Conservation (phyloP, 2,329 filamentous ascomycete species). For the Fusarium citri region DNA sequence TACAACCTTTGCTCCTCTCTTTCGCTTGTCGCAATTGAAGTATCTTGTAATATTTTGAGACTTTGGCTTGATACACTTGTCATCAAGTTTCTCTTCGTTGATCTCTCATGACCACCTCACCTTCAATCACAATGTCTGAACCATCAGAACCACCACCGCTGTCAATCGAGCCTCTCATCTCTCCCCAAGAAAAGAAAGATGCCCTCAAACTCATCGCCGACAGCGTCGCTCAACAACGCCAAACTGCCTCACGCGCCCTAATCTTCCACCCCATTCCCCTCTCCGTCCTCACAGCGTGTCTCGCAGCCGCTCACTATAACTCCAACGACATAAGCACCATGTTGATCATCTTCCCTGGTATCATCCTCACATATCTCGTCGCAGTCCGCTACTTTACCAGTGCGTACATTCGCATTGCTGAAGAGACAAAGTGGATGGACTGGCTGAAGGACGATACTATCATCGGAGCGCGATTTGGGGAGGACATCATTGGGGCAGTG, state of each 20-base stretch:
- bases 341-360: constrained; percentile 66
- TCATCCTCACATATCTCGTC: constrained; percentile 72
- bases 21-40: background rate
- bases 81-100: too few species aligned
- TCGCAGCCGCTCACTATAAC: constrained; percentile 55
- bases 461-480: constrained; percentile 73
- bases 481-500: constrained; percentile 76
- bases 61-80: background rate
- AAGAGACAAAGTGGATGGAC: constrained; percentile 71
- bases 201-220: constrained; percentile 81
- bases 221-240: constrained; percentile 84
- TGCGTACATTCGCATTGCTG: constrained; percentile 72
- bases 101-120: background rate
- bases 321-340: constrained; percentile 65
- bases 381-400: constrained; percentile 69
- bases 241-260: constrained; percentile 71
- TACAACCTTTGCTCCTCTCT: background rate
- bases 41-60: rapidly evolving
- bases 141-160: constrained; percentile 66
- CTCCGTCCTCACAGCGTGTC: constrained; percentile 56
- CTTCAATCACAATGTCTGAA: constrained; percentile 14
- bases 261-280: constrained; percentile 70
- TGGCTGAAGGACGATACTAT: constrained; percentile 65
- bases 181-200: constrained; percentile 69
- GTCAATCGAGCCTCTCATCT: constrained; percentile 65